phyloP scores from a whole-genome alignment of 345 rosid genomes.

The Ceriops zippeliana region DNA sequence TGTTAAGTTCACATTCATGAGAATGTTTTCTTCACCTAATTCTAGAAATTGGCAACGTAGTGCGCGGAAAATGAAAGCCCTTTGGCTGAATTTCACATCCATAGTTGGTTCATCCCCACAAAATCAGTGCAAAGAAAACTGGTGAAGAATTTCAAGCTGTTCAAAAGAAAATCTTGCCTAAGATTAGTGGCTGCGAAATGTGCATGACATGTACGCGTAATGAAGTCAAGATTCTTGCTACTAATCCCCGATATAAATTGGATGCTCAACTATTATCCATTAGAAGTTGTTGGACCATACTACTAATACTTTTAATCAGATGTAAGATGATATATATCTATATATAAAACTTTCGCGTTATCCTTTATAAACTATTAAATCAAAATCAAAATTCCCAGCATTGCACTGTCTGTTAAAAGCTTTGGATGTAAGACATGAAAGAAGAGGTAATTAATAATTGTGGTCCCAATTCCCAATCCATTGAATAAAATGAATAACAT shows the following conservation, averaged over 20 bases:
- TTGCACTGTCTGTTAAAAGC: too few relatives aligned
- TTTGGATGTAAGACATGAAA: too few relatives aligned
- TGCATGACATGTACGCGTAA: too few relatives aligned
- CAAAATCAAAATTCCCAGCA: too few relatives aligned
- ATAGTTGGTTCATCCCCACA: conserved; percentile 4
- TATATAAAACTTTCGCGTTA: background rate
- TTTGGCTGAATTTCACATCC: conserved; percentile 1
- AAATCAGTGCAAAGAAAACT: conserved; percentile 27
- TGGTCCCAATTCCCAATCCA: too few relatives aligned
- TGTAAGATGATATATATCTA: too few relatives aligned
- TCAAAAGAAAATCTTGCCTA: background rate
- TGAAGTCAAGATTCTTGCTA: conserved; percentile 8
- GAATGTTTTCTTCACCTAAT: conserved; percentile 10
- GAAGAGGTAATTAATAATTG: too few relatives aligned
- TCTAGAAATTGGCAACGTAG: conserved; percentile 11
- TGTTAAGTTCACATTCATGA: conserved; percentile 24
- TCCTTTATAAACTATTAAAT: background rate
- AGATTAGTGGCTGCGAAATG: background rate
- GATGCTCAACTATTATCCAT: background rate
- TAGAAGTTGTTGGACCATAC: background rate
- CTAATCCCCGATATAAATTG: background rate
- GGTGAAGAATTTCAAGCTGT: background rate
- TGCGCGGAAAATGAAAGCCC: background rate
- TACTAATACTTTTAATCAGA: too few relatives aligned
- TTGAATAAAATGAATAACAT: too few relatives aligned